Conservation (phyloP, 805 yeast species). For the Pichia heedii region DNA sequence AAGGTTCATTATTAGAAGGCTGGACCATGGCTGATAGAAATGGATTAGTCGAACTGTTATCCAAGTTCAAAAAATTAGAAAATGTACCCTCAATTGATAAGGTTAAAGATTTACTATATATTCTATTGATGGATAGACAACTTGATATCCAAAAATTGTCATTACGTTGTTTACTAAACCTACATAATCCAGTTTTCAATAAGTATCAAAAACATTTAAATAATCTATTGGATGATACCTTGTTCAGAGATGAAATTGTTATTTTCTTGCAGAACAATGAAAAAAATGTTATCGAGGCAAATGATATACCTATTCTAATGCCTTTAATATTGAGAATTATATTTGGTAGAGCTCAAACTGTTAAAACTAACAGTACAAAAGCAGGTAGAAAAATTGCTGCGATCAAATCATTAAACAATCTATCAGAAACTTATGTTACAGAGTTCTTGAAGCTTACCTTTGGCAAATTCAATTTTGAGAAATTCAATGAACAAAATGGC, state of each 20-base stretch:
- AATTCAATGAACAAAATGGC: conserved; percentile 21
- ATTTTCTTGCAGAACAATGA: conserved; percentile 47
- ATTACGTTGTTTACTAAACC: conserved; percentile 57
- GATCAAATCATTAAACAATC: conserved; percentile 50
- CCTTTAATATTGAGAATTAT: conserved; percentile 69
- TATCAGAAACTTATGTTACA: conserved; percentile 41
- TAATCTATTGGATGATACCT: conserved; percentile 71
- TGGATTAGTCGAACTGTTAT: conserved; percentile 50
- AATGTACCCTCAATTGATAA: conserved; percentile 42
- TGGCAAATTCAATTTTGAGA: conserved; percentile 37
- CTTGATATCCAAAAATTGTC: conserved; percentile 64
- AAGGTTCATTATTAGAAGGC: conserved; percentile 16
- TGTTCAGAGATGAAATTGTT: conserved; percentile 78
- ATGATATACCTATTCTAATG: conserved; percentile 53
- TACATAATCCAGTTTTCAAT: conserved; percentile 45
- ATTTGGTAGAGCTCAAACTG: conserved; percentile 77
- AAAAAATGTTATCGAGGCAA: conserved; percentile 45
- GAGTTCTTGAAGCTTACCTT: conserved; percentile 58
- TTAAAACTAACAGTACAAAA: conserved; percentile 59
- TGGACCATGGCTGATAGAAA: conserved; percentile 40
- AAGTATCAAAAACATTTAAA: conserved; percentile 67
- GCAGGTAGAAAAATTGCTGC: conserved; percentile 66
- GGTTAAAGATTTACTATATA: conserved; percentile 44
- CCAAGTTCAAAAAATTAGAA: conserved; percentile 55
- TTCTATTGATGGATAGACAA: conserved; percentile 52